Base-by-base conservation (phyloP, 1,284 basidiomycete genomes). In the Agaricales sp. region DNA sequence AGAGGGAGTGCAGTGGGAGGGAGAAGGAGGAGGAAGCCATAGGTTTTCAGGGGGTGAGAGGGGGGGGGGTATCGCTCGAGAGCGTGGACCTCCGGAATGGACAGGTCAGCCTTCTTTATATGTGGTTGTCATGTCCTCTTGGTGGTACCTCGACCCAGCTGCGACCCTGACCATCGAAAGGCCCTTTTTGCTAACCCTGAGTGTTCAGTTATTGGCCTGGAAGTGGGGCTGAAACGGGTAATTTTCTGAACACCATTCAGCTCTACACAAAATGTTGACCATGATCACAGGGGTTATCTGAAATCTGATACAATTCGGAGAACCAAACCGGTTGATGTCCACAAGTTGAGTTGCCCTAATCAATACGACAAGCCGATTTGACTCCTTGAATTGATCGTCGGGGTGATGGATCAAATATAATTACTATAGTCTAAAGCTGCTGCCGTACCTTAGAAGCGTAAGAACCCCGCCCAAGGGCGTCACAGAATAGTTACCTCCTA, bases 1-100 rank as follows among this genome's bases (percentile, higher is more conserved):
- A 41, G 13, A 41, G 39, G 6, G 39, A 41, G 18, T 41, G 39
- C 8, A 41, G 16, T 8, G 39, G 39, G 8, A 41, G 39, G 16
- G 39, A 41, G 39, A 41, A 41, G 16, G 39, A 41, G n/a, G 39
- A 41, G 8, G 39, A 41, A 16, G 39, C 6, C 39, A 41, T 41
- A n/a, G n/a, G n/a, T n/a, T n/a, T n/a, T 41, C 4, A 6, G n/a
- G 8, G 18, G 16, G 14, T 30, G 26, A 30, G 26, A 30, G 14
- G 14, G 26, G 6, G 6, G 26, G 26, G 6, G 14, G 26, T 6
- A 6, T 30, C n/a, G n/a, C n/a, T n/a, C n/a, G n/a, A 14, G 14
- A 30, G 26, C 6, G 26, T 30, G 26, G 26, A 14, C 14, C 26
- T 30, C 26, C 26, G 26, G 14, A 30, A 30, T 30, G 26, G 26